Conservation (phyloP, 192 early-diverging fungal genomes). For the Helicostylum pulchrum region DNA sequence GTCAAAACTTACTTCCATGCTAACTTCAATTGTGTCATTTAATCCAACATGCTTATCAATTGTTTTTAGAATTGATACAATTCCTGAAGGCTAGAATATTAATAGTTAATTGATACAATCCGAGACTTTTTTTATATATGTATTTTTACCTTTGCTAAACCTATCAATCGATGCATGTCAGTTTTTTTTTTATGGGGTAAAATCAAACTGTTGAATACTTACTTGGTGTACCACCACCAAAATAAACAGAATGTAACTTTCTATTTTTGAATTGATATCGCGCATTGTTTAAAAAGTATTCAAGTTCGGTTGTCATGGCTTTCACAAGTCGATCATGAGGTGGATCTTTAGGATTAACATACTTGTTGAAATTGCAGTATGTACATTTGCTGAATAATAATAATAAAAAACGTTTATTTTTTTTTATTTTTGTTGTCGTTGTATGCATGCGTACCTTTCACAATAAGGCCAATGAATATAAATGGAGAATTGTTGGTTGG, state of each 20-base stretch:
- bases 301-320: constrained; percentile 38
- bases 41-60: constrained; percentile 32
- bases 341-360: constrained; percentile 41
- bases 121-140: not conserved
- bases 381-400: constrained; percentile 43
- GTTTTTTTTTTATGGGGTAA: not conserved
- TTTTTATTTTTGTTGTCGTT: not conserved
- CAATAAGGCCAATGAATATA: constrained; percentile 62
- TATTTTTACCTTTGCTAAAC: constrained; percentile 8
- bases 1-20: constrained; percentile 46
- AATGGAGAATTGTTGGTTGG: constrained; percentile 29
- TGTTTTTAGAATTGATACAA: constrained; percentile 35
- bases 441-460: constrained; percentile 33
- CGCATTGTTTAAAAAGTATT: constrained; percentile 34
- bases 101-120: constrained; percentile 7
- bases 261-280: constrained; percentile 27
- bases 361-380: constrained; percentile 61
- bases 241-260: constrained; percentile 46
- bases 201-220: constrained; percentile 6
- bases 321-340: constrained; percentile 43
- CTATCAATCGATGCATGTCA: not conserved
- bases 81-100: constrained; percentile 36
- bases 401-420: not conserved
- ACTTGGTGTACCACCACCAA: constrained; percentile 59
- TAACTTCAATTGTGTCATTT: constrained; percentile 40